Conservation (phyloP, 2,329 filamentous ascomycete genomes). For the Fusarium proliferatum region DNA sequence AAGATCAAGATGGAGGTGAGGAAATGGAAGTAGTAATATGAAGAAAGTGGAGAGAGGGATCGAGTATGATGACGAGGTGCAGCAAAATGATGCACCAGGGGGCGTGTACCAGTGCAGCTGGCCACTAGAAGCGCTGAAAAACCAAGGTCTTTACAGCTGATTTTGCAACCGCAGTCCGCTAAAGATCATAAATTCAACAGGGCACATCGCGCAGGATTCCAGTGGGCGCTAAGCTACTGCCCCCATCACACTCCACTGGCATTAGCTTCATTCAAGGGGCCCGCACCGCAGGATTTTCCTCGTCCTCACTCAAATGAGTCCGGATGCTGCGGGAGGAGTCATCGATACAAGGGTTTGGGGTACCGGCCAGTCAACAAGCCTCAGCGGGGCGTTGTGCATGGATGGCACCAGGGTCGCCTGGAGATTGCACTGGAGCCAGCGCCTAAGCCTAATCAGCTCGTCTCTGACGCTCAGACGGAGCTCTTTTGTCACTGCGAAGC, state of each 20-base stretch:
- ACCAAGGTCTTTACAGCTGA: constrained; percentile 38
- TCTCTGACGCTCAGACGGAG: constrained; percentile 39
- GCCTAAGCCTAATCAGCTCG: constrained; percentile 38
- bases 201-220: constrained; percentile 11
- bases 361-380: constrained; percentile 39
- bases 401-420: constrained; percentile 31
- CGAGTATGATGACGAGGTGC: constrained; percentile 46
- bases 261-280: constrained; percentile 28
- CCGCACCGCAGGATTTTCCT: constrained; percentile 35
- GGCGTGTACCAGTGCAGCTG: constrained; percentile 34
- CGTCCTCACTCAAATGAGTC: constrained; percentile 20
- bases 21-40: constrained; percentile 42
- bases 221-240: constrained; percentile 31
- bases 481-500: constrained; percentile 23
- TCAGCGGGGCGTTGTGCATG: constrained; percentile 33
- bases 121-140: constrained; percentile 26
- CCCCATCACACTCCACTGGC: constrained; percentile 26
- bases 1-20: constrained; percentile 31
- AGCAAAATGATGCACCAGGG: constrained; percentile 35
- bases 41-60: constrained; percentile 42
- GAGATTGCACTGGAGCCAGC: constrained; percentile 44
- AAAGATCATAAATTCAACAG: constrained; percentile 21
- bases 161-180: constrained; percentile 26
- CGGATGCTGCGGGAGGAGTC: constrained; percentile 47
- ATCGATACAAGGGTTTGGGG: constrained; percentile 41